Base-by-base conservation (phyloP, 2,329 filamentous ascomycete genomes). In the Penicillium decumbens region DNA sequence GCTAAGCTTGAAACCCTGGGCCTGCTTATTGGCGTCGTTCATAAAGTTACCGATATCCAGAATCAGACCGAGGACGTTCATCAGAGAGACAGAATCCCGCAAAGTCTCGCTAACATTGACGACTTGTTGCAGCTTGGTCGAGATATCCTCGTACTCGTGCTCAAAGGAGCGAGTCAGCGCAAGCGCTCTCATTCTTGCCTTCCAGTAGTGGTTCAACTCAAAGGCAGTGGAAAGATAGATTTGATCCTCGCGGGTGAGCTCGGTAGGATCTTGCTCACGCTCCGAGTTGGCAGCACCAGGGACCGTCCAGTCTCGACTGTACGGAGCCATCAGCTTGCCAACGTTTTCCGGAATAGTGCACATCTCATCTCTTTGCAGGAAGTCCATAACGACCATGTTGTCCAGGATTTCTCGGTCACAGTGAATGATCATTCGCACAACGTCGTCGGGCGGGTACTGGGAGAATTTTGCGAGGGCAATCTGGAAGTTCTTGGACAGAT, bases 11-110 rank as follows among this genome's bases (percentile, higher is more conserved):
- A 98, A 98, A 55, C 93, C 93, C 50, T 87, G 88, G 3, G 93
- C 93, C 73, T 97, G 93, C 75, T 98, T 98, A 75, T 96, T 97
- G 47, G 91, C 87, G 67, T 97, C 93, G 77, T 98, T 98, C 93
- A 98, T 98, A 79, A 95, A 98, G 72, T 98, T 98, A 71, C 93
- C 93, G 65, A 98, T 95, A 70, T 96, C 92, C 62, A 98, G 77
- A 71, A 98, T 98, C 54, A 97, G 80, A 51, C 92, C 91, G 49
- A 98, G 82, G 41, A 98, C 90, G 58, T 95, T 96, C 85, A 97
- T 95, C 62, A 98, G 75, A 24, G 89, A 87, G 24, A 95, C 89
- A 1, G 91, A 96, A 66, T 95, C 90, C 41, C 92, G 83, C 47
- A 98, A 75, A 8, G 89, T 88, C 72, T 97, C 92, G 4, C 91